Conservation (phyloP, 495 filamentous ascomycete species). For the Venustampulla echinocandica region DNA sequence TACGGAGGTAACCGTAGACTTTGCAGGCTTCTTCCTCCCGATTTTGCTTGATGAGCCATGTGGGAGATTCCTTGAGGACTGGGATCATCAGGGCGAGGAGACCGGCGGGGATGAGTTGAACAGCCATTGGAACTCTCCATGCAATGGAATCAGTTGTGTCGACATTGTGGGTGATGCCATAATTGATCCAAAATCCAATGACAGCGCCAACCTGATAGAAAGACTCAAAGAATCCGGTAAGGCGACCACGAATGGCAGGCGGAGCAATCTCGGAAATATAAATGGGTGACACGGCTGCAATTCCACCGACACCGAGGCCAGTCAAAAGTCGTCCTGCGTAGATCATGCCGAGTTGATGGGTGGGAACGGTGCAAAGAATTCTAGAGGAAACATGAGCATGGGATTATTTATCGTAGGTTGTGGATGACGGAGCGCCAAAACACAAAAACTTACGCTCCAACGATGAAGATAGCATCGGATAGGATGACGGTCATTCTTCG, state of each 20-base stretch:
- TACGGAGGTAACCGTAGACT: conserved; percentile 56
- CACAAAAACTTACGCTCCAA: no score
- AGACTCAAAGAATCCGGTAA: conserved; percentile 44
- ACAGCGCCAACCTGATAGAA: conserved; percentile 66
- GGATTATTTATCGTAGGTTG: no score
- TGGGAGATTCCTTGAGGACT: conserved; percentile 45
- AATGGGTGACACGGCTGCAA: conserved; percentile 36
- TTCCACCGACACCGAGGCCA: conserved; percentile 42
- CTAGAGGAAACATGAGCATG: no score
- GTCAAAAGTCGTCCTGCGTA: conserved; percentile 34
- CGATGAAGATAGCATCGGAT: no score
- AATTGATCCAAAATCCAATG: conserved; percentile 64
- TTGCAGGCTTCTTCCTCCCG: conserved; percentile 45
- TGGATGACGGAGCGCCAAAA: no score
- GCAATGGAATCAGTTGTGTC: conserved; percentile 36
- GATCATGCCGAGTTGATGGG: conserved; percentile 24
- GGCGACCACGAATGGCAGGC: conserved; percentile 37
- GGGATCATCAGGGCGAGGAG: conserved; percentile 39
- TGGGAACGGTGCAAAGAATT: conserved; percentile 17
- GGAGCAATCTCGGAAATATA: conserved; percentile 40
- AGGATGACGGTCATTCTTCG: no score
- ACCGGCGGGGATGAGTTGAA: conserved; percentile 48
- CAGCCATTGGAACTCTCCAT: conserved; percentile 49
- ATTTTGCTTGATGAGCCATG: conserved; percentile 52
- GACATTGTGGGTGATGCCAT: conserved; percentile 39